Conservation (phyloP, 164 flowering plant species). For the Sextonia rubra region DNA sequence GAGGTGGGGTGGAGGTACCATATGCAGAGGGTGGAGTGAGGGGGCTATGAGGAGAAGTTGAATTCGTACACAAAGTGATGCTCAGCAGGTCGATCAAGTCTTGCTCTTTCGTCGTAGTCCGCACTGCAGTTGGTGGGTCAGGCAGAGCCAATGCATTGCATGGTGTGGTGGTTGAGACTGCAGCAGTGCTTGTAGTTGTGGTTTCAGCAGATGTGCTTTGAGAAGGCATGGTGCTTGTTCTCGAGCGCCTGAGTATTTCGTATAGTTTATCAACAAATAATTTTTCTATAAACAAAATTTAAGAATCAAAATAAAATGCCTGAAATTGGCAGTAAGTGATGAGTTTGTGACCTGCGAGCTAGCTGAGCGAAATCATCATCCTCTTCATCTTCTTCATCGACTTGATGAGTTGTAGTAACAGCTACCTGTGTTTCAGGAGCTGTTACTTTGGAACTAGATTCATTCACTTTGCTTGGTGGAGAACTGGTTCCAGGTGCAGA, state of each 20-base stretch:
- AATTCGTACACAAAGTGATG: conserved; percentile 54
- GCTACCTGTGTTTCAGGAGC: conserved; percentile 14
- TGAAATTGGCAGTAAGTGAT: not conserved
- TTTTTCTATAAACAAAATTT: not conserved
- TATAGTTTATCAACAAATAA: not conserved
- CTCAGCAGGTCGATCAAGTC: conserved; percentile 85
- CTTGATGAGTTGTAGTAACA: conserved; percentile 20
- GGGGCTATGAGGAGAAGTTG: conserved; percentile 32
- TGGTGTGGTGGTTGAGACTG: not conserved
- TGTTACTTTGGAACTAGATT: conserved; percentile 26
- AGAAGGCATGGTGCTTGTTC: conserved; percentile 27
- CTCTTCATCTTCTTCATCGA: conserved; percentile 70
- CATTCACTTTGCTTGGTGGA: conserved; percentile 26
- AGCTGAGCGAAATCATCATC: conserved; percentile 88
- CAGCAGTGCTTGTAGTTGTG: conserved; percentile 11
- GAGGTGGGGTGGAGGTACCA: conserved; percentile 18
- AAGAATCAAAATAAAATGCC: not conserved
- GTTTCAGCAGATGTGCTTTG: conserved; percentile 23
- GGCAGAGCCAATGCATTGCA: conserved; percentile 54
- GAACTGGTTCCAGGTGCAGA: conserved; percentile 8
- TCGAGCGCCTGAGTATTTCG: conserved; percentile 58
- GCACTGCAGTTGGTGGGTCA: conserved; percentile 53
- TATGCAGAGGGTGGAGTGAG: conserved; percentile 4
- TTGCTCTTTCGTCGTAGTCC: conserved; percentile 55
- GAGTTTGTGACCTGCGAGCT: conserved; percentile 63